These are phyloP conservation scores for Aurifilum marmelostoma DNA, from an alignment of 2,329 filamentous ascomycete species.

Conservation along the genomic window DNA sequence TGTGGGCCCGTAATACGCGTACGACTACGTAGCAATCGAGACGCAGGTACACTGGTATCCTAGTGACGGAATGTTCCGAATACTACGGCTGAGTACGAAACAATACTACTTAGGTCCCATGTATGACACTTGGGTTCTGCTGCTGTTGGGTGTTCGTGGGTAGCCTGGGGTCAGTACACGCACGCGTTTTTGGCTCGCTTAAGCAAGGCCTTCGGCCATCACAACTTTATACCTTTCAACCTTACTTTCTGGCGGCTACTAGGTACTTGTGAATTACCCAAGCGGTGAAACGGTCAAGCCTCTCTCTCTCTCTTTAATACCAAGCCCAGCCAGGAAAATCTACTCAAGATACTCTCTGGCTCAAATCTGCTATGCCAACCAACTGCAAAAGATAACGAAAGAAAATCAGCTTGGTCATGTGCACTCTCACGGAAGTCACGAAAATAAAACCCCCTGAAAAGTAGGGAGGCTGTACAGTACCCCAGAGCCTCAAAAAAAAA, in stretches of 20 bases:
- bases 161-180: no score
- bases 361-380: background rate
- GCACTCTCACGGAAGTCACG: background rate
- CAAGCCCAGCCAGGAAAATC: no score
- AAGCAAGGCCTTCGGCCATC: background rate
- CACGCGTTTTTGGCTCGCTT: background rate
- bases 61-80: background rate
- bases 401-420: background rate
- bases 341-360: background rate
- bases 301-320: no score
- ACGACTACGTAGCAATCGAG: background rate
- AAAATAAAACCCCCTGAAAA: background rate
- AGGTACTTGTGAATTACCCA: background rate
- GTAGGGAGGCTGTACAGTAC: background rate
- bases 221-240: background rate
- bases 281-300: background rate
- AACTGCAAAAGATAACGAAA: background rate
- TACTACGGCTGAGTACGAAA: background rate
- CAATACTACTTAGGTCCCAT: no score
- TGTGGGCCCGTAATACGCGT: slow-evolving; percentile 8
- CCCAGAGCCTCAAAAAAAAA: background rate
- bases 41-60: slow-evolving; percentile 3
- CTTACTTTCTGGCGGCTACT: background rate
- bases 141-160: no score
- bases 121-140: no score